Percentiles rank a stretch among this genome's conserved stretches.
Evolutionary conservation across 2,329 filamentous ascomycete species (phyloP).

Genomic region (Podosphaera xanthii): DNA sequence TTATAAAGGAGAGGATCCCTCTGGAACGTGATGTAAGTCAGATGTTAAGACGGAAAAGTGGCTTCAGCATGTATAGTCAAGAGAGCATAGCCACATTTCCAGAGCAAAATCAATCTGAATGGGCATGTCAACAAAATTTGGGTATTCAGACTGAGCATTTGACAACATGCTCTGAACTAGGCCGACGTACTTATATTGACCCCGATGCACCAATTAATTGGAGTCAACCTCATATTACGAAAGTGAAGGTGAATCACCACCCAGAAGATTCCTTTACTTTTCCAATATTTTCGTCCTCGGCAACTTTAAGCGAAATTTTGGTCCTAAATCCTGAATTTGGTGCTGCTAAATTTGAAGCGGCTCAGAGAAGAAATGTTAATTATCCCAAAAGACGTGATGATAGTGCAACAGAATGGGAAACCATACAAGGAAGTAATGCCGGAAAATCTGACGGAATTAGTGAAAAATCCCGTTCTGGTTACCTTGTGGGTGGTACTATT

Average conservation of each 20-base stretch:
- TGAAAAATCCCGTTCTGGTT: neutral
- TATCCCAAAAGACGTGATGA: neutral
- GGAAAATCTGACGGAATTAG: neutral
- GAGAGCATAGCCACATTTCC: neutral
- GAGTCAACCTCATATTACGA: neutral
- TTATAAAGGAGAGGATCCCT: neutral
- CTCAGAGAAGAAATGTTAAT: neutral
- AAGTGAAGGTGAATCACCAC: neutral
- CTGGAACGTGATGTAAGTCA: neutral
- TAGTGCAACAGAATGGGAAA: conserved; percentile 1
- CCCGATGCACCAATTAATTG: neutral
- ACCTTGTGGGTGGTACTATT: neutral
- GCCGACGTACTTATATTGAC: neutral
- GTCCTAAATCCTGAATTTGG: neutral
- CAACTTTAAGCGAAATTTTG: neutral
- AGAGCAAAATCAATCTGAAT: neutral
- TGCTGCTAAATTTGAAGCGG: neutral
- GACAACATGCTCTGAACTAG: neutral
- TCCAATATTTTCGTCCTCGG: neutral
- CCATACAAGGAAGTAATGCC: neutral
- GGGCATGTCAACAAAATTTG: neutral
- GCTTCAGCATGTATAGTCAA: neutral
- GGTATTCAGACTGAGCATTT: neutral
- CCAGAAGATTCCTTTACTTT: neutral
- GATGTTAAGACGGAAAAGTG: neutral